These are phyloP conservation scores for Aquilaria malaccensis DNA, from an alignment of 345 rosid genomes.

Conservation along the genomic window DNA sequence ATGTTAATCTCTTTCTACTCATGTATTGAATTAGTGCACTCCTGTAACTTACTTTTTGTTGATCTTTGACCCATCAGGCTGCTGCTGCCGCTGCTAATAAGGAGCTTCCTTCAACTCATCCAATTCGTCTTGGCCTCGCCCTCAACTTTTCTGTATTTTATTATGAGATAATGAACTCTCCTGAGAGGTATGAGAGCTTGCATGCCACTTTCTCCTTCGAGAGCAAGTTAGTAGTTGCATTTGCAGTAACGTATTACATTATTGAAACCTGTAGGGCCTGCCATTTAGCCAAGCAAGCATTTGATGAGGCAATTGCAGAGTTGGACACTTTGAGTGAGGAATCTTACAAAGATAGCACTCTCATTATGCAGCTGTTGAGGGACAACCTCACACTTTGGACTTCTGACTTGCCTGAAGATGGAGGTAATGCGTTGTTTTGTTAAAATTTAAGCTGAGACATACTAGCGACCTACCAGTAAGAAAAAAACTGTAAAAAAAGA, in stretches of 20 bases:
- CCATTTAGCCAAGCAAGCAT: constrained; percentile 97
- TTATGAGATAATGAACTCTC: constrained; percentile 98
- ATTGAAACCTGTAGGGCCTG: constrained; percentile 64
- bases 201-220: too few relatives aligned
- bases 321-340: constrained; percentile 95
- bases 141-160: constrained; percentile 98
- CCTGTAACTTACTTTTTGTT: background rate
- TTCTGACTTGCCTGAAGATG: constrained; percentile 98
- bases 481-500: background rate
- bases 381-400: constrained; percentile 99
- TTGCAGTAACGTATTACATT: background rate
- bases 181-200: constrained; percentile 54
- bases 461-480: background rate
- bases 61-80: constrained; percentile 35
- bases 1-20: constrained; percentile 9
- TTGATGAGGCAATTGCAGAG: constrained; percentile 96
- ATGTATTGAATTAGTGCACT: background rate
- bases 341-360: constrained; percentile 97
- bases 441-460: background rate
- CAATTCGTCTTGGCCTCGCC: constrained; percentile 97
- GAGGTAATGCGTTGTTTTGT: constrained; percentile 36
- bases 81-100: constrained; percentile 83
- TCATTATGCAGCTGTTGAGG: constrained; percentile 97
- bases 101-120: constrained; percentile 95
- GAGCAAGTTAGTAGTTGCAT: too few relatives aligned